Conservation (phyloP, 148 eudicot genomes). For the Mesembryanthemum crystallinum region DNA sequence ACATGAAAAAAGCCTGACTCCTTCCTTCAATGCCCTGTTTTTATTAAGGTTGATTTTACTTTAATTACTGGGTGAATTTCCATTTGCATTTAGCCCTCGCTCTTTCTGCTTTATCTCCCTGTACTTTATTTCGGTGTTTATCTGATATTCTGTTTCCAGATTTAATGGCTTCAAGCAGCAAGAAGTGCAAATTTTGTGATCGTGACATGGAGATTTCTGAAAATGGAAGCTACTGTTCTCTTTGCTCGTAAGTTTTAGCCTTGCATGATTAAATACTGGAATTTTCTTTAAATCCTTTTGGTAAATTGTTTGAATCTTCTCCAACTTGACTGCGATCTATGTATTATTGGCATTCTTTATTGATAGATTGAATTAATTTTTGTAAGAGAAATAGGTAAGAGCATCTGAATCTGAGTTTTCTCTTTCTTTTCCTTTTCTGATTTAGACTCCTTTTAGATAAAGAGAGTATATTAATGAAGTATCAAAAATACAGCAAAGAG, state of each 20-base stretch:
- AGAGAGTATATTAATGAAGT: too few species aligned
- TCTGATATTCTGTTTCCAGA: constrained; percentile 4
- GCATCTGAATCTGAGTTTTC: not conserved
- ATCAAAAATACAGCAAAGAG: too few species aligned
- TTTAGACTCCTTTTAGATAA: too few species aligned
- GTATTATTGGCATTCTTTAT: not conserved
- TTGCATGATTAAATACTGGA: not conserved
- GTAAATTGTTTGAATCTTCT: constrained; percentile 12
- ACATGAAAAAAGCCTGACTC: constrained; percentile 12
- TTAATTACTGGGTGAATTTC: constrained; percentile 1
- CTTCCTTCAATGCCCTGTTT: constrained; percentile 6
- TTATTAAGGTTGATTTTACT: not conserved
- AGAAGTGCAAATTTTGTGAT: constrained; percentile 15
- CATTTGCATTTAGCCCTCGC: constrained; percentile 2
- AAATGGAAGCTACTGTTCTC: constrained; percentile 11
- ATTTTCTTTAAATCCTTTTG: not conserved
- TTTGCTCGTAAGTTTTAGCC: constrained; percentile 29
- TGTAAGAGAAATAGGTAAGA: not conserved
- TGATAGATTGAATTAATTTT: not conserved
- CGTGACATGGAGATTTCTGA: not conserved
- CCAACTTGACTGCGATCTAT: not conserved
- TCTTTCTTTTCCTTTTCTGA: not conserved
- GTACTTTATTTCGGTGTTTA: not conserved
- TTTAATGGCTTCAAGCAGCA: constrained; percentile 23
- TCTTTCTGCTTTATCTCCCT: not conserved